Evolutionary conservation across 495 filamentous ascomycete genomes (phyloP).

Genomic region (Aspergillus cristatus): DNA sequence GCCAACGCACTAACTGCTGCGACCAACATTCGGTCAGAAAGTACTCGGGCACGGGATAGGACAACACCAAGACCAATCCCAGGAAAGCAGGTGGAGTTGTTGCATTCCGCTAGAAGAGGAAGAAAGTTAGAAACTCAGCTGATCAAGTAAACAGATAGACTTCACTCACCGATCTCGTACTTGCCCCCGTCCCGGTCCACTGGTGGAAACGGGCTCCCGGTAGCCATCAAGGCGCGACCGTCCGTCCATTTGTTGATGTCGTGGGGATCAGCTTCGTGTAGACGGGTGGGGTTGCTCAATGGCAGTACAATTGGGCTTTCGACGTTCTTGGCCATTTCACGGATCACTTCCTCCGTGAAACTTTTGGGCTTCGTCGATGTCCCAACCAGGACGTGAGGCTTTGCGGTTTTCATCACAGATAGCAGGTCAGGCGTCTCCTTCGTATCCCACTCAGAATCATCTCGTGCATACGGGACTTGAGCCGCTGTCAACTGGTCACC

Average conservation of each 20-base stretch:
- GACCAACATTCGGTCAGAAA: slow-evolving; percentile 75
- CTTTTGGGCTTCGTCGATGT: slow-evolving; percentile 74
- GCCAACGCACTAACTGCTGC: slow-evolving; percentile 68
- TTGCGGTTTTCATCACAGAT: slow-evolving; percentile 58
- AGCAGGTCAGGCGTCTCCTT: slow-evolving; percentile 49
- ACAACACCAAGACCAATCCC: slow-evolving; percentile 78
- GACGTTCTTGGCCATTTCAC: slow-evolving; percentile 71
- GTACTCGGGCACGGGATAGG: slow-evolving; percentile 48
- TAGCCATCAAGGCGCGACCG: slow-evolving; percentile 72
- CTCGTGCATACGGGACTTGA: slow-evolving; percentile 58
- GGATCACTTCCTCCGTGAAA: slow-evolving; percentile 66
- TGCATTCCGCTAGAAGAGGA: slow-evolving; percentile 59
- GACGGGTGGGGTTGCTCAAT: slow-evolving; percentile 74
- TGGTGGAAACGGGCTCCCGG: slow-evolving; percentile 74
- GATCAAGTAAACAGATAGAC: neutral
- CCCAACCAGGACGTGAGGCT: slow-evolving; percentile 75
- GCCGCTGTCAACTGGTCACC: slow-evolving; percentile 49
- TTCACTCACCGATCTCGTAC: slow-evolving; percentile 49
- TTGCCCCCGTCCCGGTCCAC: slow-evolving; percentile 57
- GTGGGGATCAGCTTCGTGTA: slow-evolving; percentile 75
- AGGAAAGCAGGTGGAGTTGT: slow-evolving; percentile 82
- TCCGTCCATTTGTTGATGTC: slow-evolving; percentile 73
- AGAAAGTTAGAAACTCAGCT: neutral
- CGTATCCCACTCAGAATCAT: slow-evolving; percentile 54
- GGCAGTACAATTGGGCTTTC: slow-evolving; percentile 75